phyloP scores from a whole-genome alignment of 1,284 basidiomycete species.

The Dichomitus squalens region DNA sequence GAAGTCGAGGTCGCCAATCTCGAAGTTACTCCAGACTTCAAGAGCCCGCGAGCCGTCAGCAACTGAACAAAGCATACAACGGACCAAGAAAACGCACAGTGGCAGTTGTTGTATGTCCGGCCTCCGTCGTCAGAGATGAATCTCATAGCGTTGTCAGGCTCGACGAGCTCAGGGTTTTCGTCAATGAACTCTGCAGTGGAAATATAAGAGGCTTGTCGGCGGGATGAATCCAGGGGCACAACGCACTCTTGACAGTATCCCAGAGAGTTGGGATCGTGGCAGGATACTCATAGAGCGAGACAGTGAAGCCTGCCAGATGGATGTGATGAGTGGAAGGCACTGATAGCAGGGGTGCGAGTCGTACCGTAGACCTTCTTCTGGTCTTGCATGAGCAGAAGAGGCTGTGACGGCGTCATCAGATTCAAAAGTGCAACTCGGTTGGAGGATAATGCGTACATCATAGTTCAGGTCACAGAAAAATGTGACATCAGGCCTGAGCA shows the following conservation, averaged over 20 bases:
- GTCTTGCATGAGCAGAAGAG: slow-evolving; percentile 90
- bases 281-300: slow-evolving; percentile 69
- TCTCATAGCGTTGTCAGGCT: slow-evolving; percentile 60
- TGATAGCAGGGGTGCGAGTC: background rate
- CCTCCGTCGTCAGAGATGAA: slow-evolving; percentile 70
- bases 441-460: slow-evolving; percentile 24
- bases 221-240: background rate
- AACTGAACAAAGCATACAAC: background rate
- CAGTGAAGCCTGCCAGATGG: slow-evolving; percentile 50
- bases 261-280: slow-evolving; percentile 71
- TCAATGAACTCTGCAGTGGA: slow-evolving; percentile 55
- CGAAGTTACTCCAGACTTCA: slow-evolving; percentile 71
- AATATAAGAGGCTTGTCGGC: background rate
- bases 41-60: too few species aligned
- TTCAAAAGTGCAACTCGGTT: background rate
- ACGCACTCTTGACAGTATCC: slow-evolving; percentile 54
- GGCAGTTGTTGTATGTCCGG: slow-evolving; percentile 68
- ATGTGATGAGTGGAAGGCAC: background rate
- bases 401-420: slow-evolving; percentile 56
- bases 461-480: slow-evolving; percentile 38
- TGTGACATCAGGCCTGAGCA: slow-evolving; percentile 33
- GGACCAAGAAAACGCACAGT: slow-evolving; percentile 49
- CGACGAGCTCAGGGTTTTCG: slow-evolving; percentile 56
- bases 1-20: slow-evolving; percentile 70
- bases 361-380: slow-evolving; percentile 82